Conservation (phyloP, 139 green algal genomes). For the Bryopsis sp. region DNA sequence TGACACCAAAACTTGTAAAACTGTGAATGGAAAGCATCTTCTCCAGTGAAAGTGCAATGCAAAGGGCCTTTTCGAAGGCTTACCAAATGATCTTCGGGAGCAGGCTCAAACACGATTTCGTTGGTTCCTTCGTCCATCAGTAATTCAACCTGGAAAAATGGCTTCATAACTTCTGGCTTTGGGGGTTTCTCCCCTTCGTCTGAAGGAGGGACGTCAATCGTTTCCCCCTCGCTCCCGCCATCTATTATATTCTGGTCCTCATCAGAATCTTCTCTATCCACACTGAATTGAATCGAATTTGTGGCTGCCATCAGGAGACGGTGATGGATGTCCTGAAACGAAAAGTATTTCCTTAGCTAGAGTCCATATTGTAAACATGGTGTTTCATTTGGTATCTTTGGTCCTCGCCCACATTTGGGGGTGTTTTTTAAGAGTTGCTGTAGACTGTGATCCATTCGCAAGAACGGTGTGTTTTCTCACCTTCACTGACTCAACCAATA, state of each 20-base stretch:
- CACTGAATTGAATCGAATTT: neutral
- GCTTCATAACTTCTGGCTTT: neutral
- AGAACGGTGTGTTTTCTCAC: slow-evolving; percentile 17
- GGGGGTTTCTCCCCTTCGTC: no score
- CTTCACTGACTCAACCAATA: slow-evolving; percentile 46
- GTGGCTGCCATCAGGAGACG: neutral
- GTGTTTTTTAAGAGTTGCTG: no score
- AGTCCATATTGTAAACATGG: neutral
- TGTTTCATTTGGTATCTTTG: neutral
- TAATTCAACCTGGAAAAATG: slow-evolving; percentile 54
- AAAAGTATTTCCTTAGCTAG: neutral
- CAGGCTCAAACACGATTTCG: slow-evolving; percentile 36
- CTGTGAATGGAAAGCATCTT: neutral
- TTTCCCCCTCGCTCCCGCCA: neutral
- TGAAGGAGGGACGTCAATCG: no score
- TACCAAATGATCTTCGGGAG: slow-evolving; percentile 17
- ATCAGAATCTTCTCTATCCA: neutral
- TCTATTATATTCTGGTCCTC: neutral
- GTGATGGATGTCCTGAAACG: neutral
- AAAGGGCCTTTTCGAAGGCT: no score
- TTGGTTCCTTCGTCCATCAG: slow-evolving; percentile 33
- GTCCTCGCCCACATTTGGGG: no score
- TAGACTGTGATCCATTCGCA: slow-evolving; percentile 2
- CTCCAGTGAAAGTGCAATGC: neutral
- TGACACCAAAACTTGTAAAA: neutral